A percentile compares a stretch with the other conserved stretches of the same genome.
Evolutionary conservation across 2,329 filamentous ascomycete genomes (phyloP).

Genomic region (Paraconiothyrium sp.): DNA sequence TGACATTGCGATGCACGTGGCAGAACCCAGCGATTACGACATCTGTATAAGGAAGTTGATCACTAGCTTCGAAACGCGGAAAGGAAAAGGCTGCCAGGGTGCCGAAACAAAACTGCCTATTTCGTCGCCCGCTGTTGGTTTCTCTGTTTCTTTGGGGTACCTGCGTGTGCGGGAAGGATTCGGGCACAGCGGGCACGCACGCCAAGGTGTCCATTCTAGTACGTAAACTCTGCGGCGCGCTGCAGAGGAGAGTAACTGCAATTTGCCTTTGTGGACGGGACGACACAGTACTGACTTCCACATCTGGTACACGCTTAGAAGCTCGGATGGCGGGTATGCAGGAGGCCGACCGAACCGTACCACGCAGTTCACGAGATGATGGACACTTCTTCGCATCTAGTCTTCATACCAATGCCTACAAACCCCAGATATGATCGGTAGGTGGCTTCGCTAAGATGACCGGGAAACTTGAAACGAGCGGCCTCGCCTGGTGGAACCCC

Average conservation of each 20-base stretch:
- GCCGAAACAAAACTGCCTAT: slow-evolving; percentile 3
- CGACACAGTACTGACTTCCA: not conserved
- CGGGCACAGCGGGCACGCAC: not conserved
- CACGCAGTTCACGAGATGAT: not conserved
- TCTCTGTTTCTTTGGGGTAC: not conserved
- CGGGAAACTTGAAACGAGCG: slow-evolving; percentile 11
- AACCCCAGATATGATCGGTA: slow-evolving; percentile 1
- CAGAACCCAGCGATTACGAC: not conserved
- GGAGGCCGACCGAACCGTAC: not conserved
- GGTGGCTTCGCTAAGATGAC: slow-evolving; percentile 4
- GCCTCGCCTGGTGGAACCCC: slow-evolving; percentile 12
- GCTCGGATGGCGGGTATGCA: slow-evolving; percentile 4
- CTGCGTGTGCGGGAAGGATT: slow-evolving; percentile 12
- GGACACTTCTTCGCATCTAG: not conserved
- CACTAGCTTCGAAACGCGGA: not conserved
- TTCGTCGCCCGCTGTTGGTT: not conserved
- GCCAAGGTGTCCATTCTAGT: not conserved
- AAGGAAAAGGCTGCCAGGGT: not conserved
- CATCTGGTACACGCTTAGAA: not conserved
- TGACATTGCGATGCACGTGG: not conserved
- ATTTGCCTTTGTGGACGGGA: not conserved
- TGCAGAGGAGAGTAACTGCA: not conserved
- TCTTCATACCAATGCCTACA: not conserved
- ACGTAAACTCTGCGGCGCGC: slow-evolving; percentile 1
- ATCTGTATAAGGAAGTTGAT: not conserved